Conservation (phyloP, 345 rosid species). For the Syzygium aqueum region DNA sequence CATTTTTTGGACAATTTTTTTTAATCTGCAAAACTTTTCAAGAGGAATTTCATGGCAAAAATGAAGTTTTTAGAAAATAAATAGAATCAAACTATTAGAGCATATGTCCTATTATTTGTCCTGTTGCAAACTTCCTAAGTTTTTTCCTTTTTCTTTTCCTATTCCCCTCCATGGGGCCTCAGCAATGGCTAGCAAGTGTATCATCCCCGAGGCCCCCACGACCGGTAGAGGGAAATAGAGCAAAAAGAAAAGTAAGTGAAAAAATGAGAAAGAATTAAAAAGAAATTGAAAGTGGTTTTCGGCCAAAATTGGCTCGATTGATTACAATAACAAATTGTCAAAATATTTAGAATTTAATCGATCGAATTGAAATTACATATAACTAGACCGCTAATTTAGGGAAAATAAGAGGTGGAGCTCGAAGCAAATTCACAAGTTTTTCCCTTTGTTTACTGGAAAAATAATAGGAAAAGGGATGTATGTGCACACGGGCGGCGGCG, state of each 20-base stretch:
- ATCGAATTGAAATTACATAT: too few relatives aligned
- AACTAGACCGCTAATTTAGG: neutral
- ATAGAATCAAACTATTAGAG: neutral
- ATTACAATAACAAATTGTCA: neutral
- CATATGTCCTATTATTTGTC: neutral
- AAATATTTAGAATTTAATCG: neutral
- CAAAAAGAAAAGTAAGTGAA: too few relatives aligned
- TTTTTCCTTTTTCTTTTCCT: neutral
- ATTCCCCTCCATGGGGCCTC: neutral
- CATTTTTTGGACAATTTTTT: neutral
- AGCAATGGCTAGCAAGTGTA: too few relatives aligned
- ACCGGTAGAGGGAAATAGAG: neutral
- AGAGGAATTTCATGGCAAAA: neutral
- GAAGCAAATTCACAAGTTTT: neutral
- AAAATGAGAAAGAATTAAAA: too few relatives aligned
- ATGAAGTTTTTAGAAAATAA: neutral
- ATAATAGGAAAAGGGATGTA: neutral
- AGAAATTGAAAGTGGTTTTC: fast-evolving
- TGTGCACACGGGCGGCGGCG: neutral
- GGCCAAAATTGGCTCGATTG: neutral
- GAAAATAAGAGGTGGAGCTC: neutral
- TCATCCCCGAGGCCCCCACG: too few relatives aligned
- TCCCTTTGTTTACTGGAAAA: neutral
- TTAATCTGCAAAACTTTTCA: fast-evolving
- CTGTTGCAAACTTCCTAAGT: neutral